Base-by-base conservation (phyloP, 208 protist genomes). In the Angomonas ambiguus region DNA sequence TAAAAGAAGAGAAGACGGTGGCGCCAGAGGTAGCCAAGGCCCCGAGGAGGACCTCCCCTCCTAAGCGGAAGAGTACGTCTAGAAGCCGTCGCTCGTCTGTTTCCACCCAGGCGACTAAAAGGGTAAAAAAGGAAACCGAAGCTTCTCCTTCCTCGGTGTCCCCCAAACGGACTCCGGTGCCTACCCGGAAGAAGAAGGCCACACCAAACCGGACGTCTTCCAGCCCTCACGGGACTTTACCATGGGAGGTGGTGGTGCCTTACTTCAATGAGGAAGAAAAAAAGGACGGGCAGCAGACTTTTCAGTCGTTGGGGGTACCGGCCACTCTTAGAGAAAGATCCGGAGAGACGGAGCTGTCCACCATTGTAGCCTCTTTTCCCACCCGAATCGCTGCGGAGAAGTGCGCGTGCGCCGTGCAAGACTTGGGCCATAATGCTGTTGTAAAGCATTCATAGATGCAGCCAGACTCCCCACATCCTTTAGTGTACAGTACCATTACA, bases 361-460 rank as follows among this genome's bases (percentile, higher is more conserved):
- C n/a, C 22, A 48, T 72, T 22, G 31, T 76, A 18, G 80, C 79
- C 34, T 64, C 58, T 8, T 69, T 69, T 35, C 35, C 33, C 28
- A 85, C 79, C 10, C 67, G 70, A 31, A 62, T 85, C 1, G 71
- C 72, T 8, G 74, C 79, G 45, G 79, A 85, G 59, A 69, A 74
- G 42, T 79, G 77, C 51, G 67, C 67, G 18, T 65, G 67, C 49
- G 25, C 51, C 30, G 56, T 69, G 35, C 69, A 69, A 22, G 71
- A 74, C 22, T 51, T 41, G n/a, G 74, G 71, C 11, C 62, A 80
- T 16, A 71, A 71, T 62, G 62, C 79, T 4, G 33, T 61, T 1
- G 57, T 77, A 5, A 41, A 48, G 5, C 53, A 31, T 16, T 5
- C 53, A 28, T 25, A 59, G 27, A 34, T 20, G 35, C 8, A 13